Base-by-base conservation (phyloP, 805 yeast species). In the Saccharomycopsis sp. region DNA sequence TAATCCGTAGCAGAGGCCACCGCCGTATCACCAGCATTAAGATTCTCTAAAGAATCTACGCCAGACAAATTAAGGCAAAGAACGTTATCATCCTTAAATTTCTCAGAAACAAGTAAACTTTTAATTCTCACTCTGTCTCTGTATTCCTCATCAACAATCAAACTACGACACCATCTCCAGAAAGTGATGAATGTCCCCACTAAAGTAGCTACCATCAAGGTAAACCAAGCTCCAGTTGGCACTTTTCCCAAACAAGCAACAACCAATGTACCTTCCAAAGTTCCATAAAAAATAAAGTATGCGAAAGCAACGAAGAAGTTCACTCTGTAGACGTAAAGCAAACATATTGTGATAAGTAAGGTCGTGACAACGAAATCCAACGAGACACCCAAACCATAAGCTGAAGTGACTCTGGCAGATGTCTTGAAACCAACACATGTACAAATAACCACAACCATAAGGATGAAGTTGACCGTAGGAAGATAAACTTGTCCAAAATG, bases 201-300 rank as follows among this genome's bases (percentile, higher is more conserved):
- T 2, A 79, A n/a, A 1, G 67, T 69, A 5, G 80, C 67, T 66
- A 80, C 72, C 71, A 76, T 69, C 35, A 82, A 67, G 0, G 86
- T 82, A 64, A 82, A 81, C 87, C 86, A 82, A 1, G 85, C 87
- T 44, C 86, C 87, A 61, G 78, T 80, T 0, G 78, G 76, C 2
- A 82, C 75, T 66, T 82, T 82, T 63, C 72, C 75, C 63, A 79
- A 62, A 57, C 80, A 82, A 2, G 85, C 75, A 56, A 75, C 68
- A 17, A 82, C 72, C 64, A 81, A 68, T 49, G 74, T 66, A 49
- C 71, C 62, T 63, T 82, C 86, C 41, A 82, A 69, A 0, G 83
- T 75, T 5, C 78, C 73, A 63, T 81, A 81, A 2, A 73, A 62
- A 3, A 20, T 29, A 1, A 49, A n/a, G 23, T 72, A 52, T 3